phyloP scores from a whole-genome alignment of 306 rosid species.

The Trichosanthes truncata region DNA sequence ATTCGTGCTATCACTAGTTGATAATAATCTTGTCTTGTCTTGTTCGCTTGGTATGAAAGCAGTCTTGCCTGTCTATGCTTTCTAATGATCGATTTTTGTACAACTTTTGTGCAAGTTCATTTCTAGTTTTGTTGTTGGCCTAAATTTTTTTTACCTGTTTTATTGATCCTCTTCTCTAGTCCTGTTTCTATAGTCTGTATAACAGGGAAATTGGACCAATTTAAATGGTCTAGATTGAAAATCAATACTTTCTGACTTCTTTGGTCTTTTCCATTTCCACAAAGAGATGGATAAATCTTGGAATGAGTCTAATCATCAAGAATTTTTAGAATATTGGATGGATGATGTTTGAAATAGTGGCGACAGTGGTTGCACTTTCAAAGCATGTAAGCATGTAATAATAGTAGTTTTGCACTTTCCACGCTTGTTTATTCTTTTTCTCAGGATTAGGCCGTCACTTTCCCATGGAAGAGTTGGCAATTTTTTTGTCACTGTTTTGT shows the following conservation, averaged over 20 bases:
- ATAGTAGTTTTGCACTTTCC: not conserved
- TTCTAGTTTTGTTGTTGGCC: not conserved
- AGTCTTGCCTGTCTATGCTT: not conserved
- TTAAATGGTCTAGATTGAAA: not conserved
- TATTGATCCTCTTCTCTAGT: not conserved
- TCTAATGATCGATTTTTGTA: not conserved
- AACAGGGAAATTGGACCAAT: not conserved
- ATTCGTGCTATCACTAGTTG: not conserved
- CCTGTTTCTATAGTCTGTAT: not conserved
- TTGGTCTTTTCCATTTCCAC: not conserved
- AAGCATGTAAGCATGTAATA: not conserved
- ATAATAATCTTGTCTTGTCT: not conserved
- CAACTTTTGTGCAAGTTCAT: not conserved
- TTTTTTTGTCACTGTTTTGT: not conserved
- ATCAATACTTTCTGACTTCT: not conserved
- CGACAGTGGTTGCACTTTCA: constrained; percentile 2
- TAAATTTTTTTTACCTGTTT: not conserved
- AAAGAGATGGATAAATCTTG: not conserved
- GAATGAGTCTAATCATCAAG: not conserved
- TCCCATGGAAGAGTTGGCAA: not conserved
- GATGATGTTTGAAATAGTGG: not conserved
- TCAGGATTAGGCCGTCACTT: not conserved
- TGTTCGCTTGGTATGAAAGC: not conserved
- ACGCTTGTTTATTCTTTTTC: not conserved
- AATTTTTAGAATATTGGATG: not conserved